Conservation (phyloP, 2,329 filamentous ascomycete species). For the Arthrinium phaeospermum region DNA sequence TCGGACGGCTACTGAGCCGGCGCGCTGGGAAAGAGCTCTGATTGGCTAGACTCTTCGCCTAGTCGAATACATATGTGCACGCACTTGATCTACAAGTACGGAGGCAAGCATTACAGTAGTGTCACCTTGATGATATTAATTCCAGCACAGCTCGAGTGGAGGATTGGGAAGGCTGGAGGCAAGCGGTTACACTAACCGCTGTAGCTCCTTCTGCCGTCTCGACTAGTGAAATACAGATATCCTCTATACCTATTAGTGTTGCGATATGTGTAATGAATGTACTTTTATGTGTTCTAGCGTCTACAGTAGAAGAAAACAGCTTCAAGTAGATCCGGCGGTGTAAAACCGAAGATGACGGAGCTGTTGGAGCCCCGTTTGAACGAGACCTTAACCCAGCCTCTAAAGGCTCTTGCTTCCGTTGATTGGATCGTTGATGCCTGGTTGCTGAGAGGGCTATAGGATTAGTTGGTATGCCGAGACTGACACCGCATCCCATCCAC, state of each 20-base stretch:
- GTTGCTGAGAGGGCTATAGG: background rate
- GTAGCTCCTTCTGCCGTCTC: background rate
- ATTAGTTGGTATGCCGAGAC: background rate
- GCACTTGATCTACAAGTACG: conserved; percentile 14
- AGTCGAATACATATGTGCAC: background rate
- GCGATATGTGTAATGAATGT: background rate
- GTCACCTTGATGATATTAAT: background rate
- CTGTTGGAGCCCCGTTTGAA: background rate
- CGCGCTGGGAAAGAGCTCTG: background rate
- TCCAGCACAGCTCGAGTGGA: background rate
- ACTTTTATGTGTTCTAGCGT: background rate
- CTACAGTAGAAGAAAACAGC: background rate
- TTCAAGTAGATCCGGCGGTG: background rate
- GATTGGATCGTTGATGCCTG: background rate
- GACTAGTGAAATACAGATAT: background rate
- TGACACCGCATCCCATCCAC: conserved; percentile 3
- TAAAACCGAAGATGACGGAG: background rate
- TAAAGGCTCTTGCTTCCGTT: background rate
- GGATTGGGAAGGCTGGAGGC: conserved; percentile 1
- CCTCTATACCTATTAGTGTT: background rate
- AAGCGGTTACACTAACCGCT: background rate
- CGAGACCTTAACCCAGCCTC: background rate
- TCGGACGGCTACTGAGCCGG: background rate
- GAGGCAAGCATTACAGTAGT: background rate
- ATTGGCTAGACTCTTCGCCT: background rate